These are phyloP conservation scores for Quercus variabilis DNA, from an alignment of 306 rosid genomes.

Conservation along the genomic window DNA sequence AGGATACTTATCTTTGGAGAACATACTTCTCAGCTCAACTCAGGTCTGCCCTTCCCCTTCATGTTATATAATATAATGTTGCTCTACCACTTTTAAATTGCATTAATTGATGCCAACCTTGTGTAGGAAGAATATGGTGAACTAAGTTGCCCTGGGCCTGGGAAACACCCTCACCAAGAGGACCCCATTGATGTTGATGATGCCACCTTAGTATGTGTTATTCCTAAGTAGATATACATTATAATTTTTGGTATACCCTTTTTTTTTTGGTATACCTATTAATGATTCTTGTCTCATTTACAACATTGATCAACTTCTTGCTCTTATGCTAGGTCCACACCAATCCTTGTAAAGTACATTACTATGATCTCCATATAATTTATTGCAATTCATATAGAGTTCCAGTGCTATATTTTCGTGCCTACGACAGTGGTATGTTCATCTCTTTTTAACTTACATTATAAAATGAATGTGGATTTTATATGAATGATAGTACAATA, in stretches of 20 bases:
- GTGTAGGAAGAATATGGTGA: slow-evolving; percentile 34
- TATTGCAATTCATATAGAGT: slow-evolving; percentile 69
- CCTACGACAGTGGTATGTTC: slow-evolving; percentile 58
- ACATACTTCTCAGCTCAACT: slow-evolving; percentile 29
- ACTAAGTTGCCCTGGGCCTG: slow-evolving; percentile 16
- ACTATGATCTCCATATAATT: slow-evolving; percentile 66
- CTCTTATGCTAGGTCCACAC: slow-evolving; percentile 46
- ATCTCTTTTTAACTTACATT: slow-evolving; percentile 4
- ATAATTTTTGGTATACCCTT: too few relatives aligned
- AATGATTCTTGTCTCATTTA: not conserved
- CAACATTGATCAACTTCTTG: not conserved
- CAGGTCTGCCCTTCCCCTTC: slow-evolving; percentile 22
- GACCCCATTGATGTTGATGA: slow-evolving; percentile 56
- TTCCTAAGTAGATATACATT: not conserved
- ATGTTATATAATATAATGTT: not conserved
- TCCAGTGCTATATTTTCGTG: slow-evolving; percentile 74
- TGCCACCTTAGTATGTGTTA: slow-evolving; percentile 63
- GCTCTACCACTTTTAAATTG: not conserved
- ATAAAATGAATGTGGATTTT: not conserved
- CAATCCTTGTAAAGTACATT: slow-evolving; percentile 29
- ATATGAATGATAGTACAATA: not conserved
- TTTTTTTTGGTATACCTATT: not conserved
- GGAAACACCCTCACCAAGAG: slow-evolving; percentile 31
- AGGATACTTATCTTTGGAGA: slow-evolving; percentile 74
- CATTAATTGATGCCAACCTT: slow-evolving; percentile 1